phyloP scores from a whole-genome alignment of 768 basidiomycete genomes.

The Strobilomyces dryophilus region DNA sequence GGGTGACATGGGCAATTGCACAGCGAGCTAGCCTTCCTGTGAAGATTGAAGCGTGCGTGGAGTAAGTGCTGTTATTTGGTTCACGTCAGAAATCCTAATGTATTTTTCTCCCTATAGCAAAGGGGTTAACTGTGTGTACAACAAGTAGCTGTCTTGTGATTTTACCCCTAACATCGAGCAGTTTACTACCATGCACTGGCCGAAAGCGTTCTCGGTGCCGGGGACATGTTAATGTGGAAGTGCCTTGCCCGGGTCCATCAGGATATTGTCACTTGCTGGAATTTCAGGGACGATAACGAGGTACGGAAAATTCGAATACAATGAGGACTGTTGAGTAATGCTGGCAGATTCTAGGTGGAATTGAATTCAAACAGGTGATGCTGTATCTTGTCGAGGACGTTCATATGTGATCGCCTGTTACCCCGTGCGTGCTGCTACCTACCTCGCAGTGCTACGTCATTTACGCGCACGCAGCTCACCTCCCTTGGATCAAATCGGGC shows the following conservation, averaged over 20 bases:
- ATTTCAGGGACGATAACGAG: background rate
- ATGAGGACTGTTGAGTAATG: background rate
- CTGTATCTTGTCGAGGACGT: constrained; percentile 2
- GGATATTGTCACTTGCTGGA: constrained; percentile 6
- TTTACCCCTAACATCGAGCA: background rate
- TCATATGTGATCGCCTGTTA: background rate
- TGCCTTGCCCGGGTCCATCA: constrained; percentile 4
- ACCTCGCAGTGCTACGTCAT: background rate
- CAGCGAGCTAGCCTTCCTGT: constrained; percentile 1
- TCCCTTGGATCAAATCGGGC: background rate
- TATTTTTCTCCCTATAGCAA: background rate
- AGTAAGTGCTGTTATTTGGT: background rate
- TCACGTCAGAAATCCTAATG: background rate
- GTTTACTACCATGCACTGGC: background rate
- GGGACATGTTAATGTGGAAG: background rate
- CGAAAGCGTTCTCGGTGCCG: background rate
- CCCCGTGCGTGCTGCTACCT: background rate
- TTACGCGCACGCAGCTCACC: background rate
- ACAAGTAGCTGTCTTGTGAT: background rate
- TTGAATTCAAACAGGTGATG: constrained; percentile 2
- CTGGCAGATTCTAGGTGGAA: constrained; percentile 1
- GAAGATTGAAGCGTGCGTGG: constrained; percentile 5
- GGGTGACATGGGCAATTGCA: constrained; percentile 6
- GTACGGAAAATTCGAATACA: background rate
- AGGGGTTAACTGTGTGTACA: constrained; percentile 1